phyloP scores from a whole-genome alignment of 805 yeast genomes.

The Nakazawaea molendinolei region DNA sequence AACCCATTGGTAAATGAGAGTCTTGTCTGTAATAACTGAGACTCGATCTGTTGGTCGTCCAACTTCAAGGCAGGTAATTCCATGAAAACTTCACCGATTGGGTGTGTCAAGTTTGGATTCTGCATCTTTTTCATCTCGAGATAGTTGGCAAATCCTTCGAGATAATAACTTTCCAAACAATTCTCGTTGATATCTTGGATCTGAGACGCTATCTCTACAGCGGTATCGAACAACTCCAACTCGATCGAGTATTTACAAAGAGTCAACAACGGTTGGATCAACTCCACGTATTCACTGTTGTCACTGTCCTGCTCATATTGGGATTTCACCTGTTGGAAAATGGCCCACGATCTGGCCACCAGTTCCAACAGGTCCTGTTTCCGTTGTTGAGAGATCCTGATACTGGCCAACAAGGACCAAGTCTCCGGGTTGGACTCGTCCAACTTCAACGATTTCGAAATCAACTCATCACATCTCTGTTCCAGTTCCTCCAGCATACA shows the following conservation, averaged over 20 bases:
- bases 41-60: slow-evolving; percentile 23
- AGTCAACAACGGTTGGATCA: slow-evolving; percentile 67
- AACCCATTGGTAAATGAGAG: slow-evolving; percentile 31
- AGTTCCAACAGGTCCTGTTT: slow-evolving; percentile 68
- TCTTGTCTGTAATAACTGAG: slow-evolving; percentile 32
- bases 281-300: slow-evolving; percentile 50
- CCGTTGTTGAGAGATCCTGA: slow-evolving; percentile 81
- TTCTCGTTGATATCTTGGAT: slow-evolving; percentile 79
- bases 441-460: slow-evolving; percentile 54
- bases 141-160: slow-evolving; percentile 72
- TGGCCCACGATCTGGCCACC: slow-evolving; percentile 62
- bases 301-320: slow-evolving; percentile 36
- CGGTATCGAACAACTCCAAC: slow-evolving; percentile 61
- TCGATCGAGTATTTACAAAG: slow-evolving; percentile 75
- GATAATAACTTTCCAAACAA: slow-evolving; percentile 72
- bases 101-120: slow-evolving; percentile 14
- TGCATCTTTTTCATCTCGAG: slow-evolving; percentile 36
- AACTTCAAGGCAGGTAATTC: slow-evolving; percentile 25
- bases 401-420: slow-evolving; percentile 76
- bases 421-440: slow-evolving; percentile 67
- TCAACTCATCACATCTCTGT: slow-evolving; percentile 62
- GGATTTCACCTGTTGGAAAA: slow-evolving; percentile 51
- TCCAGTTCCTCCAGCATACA: slow-evolving; percentile 95
- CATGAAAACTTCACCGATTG: slow-evolving; percentile 33
- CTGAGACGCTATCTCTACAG: slow-evolving; percentile 55